phyloP scores from a whole-genome alignment of 345 rosid species.

The Citrus mangshanensis region DNA sequence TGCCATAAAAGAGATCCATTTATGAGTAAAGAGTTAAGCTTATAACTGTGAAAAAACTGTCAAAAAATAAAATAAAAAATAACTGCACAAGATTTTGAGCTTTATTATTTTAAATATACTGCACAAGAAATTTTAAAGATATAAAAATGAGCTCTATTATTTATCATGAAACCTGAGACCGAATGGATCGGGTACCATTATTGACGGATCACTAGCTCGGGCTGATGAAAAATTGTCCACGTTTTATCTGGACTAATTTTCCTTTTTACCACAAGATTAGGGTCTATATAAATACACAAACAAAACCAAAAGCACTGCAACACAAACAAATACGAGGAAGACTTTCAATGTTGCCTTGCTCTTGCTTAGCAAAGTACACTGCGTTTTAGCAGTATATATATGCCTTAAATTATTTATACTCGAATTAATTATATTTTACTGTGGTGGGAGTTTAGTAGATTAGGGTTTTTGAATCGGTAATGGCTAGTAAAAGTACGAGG shows the following conservation, averaged over 20 bases:
- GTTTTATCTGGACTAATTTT: not conserved
- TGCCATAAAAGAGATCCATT: no score
- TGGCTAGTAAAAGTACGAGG: conserved; percentile 9
- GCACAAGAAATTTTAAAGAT: no score
- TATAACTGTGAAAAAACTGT: no score
- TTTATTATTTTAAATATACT: no score
- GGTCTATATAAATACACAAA: not conserved
- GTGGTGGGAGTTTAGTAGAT: not conserved
- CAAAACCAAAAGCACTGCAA: not conserved
- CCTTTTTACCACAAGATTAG: not conserved
- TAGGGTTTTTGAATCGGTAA: not conserved
- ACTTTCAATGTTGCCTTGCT: not conserved
- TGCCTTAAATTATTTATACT: not conserved
- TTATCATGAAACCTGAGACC: not conserved
- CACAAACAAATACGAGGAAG: no score
- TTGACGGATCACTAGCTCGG: not conserved
- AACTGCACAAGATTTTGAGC: no score
- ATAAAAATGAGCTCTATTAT: no score
- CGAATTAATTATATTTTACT: not conserved
- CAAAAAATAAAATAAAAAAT: no score
- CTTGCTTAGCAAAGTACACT: not conserved
- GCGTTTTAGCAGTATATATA: not conserved
- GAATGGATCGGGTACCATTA: not conserved
- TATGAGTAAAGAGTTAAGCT: no score
- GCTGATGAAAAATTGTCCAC: not conserved